Base-by-base conservation (phyloP, 345 rosid species). In the Eucalyptus erythrocorys region DNA sequence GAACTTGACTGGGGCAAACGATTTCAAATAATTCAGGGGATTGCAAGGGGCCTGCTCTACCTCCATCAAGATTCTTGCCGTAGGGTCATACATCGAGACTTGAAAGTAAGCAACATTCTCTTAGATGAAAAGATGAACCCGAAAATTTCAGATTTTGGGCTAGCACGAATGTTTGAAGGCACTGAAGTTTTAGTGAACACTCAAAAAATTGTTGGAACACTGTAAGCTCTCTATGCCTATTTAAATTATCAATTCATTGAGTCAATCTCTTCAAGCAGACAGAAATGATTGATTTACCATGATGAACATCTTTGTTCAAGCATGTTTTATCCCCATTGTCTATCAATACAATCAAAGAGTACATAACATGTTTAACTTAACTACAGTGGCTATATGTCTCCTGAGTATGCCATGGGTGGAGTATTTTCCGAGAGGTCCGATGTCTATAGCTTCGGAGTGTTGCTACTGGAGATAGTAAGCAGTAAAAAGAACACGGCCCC, bases 121-220 rank as follows among this genome's bases (percentile, higher is more conserved):
- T 86, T 92, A 22, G 93, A 93, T 86, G 90, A 30, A 6, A 89
- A 88, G 7, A 86, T 92, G 93, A 91, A 90, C 42, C 91, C 92
- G 2, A 93, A 88, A 88, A 92, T 91, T n/a, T 92, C 93, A 8
- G 94, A 93, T 80, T 93, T 93, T 88, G 93, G 94, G 10, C 79
- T 88, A 66, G 93, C 94, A 16, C 89, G 90, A 30, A 89, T 91
- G 26, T 91, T 91, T n/a, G 84, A 79, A 15, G 89, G 79, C 30
- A 89, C 89, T 16, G 64, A 57, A 76, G 86, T 76, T 55, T 71
- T 40, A 43, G 66, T 27, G 40, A 89, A 87, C 45, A 93, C 94
- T 0, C 66, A 59, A 15, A 87, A 89, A 57, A 89, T 93, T 15
- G 90, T 91, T 3, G 93, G 93, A 71, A 90, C 92, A 24, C 57